These are phyloP conservation scores for Drechslera avenae DNA, from an alignment of 2,329 filamentous ascomycete genomes.

Conservation along the genomic window DNA sequence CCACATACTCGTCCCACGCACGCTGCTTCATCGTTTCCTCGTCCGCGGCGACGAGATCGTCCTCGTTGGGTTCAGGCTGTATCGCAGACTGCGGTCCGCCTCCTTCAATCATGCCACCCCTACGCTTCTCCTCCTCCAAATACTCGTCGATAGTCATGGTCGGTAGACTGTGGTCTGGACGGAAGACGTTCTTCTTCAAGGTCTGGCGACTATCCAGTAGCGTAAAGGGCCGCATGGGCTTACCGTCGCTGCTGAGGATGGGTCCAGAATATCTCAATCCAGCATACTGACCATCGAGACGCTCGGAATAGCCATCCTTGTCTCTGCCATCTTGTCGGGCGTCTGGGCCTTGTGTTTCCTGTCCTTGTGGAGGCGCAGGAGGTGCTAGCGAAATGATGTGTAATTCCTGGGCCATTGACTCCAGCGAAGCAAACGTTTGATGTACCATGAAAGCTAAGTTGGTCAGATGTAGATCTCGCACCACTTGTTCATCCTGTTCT, in stretches of 20 bases:
- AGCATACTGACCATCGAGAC: conserved; percentile 65
- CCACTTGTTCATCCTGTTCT: conserved; percentile 81
- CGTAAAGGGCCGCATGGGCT: conserved; percentile 89
- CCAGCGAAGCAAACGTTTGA: conserved; percentile 83
- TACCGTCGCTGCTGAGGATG: conserved; percentile 76
- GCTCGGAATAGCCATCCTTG: conserved; percentile 68
- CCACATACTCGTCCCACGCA: conserved; percentile 92
- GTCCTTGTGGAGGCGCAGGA: conserved; percentile 52
- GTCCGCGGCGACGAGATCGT: conserved; percentile 86
- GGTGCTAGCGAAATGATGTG: conserved; percentile 81
- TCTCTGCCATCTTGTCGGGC: conserved; percentile 54
- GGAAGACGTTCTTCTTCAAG: conserved; percentile 80
- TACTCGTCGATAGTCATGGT: conserved; percentile 99
- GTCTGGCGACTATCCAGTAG: conserved; percentile 78
- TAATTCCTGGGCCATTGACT: conserved; percentile 81
- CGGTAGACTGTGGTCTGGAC: conserved; percentile 87
- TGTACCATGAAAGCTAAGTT: conserved; percentile 76
- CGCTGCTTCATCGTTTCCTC: conserved; percentile 90
- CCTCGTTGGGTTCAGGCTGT: conserved; percentile 79
- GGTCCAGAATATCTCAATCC: conserved; percentile 64
- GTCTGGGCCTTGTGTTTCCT: conserved; percentile 49
- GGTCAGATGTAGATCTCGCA: conserved; percentile 78
- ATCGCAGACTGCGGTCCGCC: conserved; percentile 76
- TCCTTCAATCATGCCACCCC: conserved; percentile 89
- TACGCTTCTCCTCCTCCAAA: conserved; percentile 82